These are phyloP conservation scores for Bertia moriformis DNA, from an alignment of 2,329 filamentous ascomycete species.

Conservation along the genomic window DNA sequence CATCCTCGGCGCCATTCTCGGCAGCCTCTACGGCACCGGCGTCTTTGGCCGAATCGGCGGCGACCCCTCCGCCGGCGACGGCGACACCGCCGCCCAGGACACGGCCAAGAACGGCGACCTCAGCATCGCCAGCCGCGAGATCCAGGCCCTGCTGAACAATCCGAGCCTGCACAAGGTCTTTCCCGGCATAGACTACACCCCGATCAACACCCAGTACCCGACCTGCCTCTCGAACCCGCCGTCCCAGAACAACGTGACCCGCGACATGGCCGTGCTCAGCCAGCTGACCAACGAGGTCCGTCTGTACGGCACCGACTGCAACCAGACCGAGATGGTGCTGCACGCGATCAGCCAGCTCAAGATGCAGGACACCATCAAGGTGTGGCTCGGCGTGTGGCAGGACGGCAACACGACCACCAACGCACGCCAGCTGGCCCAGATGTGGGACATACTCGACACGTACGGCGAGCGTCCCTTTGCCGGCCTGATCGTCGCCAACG, in stretches of 20 bases:
- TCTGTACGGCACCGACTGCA: slow-evolving; percentile 91
- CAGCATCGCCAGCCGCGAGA: slow-evolving; percentile 59
- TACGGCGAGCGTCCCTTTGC: slow-evolving; percentile 59
- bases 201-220: slow-evolving; percentile 79
- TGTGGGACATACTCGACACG: slow-evolving; percentile 68
- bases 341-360: slow-evolving; percentile 65
- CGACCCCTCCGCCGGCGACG: slow-evolving; percentile 13
- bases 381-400: slow-evolving; percentile 93
- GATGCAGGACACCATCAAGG: slow-evolving; percentile 59
- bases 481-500: slow-evolving; percentile 70
- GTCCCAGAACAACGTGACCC: slow-evolving; percentile 86
- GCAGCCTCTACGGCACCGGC: slow-evolving; percentile 26
- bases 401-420: slow-evolving; percentile 75
- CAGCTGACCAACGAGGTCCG: slow-evolving; percentile 80
- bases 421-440: slow-evolving; percentile 63
- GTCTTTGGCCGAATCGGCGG: slow-evolving; percentile 7
- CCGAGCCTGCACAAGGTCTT: slow-evolving; percentile 78
- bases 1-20: slow-evolving; percentile 58
- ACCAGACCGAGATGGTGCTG: slow-evolving; percentile 87
- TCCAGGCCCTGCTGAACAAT: slow-evolving; percentile 71
- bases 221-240: slow-evolving; percentile 64
- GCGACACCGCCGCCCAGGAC: slow-evolving; percentile 44
- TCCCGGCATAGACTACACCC: slow-evolving; percentile 88
- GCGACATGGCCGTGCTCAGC: slow-evolving; percentile 77
- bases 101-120: slow-evolving; percentile 53